Evolutionary conservation across 192 early-diverging fungal genomes (phyloP).

Genomic region (Cladochytrium replicatum): DNA sequence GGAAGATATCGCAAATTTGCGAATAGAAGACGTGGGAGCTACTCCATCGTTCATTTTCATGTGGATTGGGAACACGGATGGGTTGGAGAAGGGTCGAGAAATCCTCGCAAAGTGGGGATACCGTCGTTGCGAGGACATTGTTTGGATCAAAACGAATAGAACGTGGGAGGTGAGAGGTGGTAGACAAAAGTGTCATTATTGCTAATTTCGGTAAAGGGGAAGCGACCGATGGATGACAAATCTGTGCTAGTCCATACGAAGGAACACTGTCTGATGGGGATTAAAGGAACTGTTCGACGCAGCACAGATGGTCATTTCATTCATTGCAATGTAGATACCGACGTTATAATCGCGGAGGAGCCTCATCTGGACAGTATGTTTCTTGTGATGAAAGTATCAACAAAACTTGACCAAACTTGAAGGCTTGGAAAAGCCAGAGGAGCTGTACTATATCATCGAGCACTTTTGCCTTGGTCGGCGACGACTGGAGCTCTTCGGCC

Average conservation of each 20-base stretch:
- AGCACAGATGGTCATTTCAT: constrained; percentile 59
- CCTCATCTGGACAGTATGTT: constrained; percentile 19
- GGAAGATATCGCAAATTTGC: constrained; percentile 40
- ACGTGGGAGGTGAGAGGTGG: constrained; percentile 18
- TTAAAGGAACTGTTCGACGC: constrained; percentile 52
- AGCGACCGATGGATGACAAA: background rate
- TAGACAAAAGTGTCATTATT: background rate
- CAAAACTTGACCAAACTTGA: background rate
- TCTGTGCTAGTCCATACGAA: constrained; percentile 49
- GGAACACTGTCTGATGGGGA: constrained; percentile 61
- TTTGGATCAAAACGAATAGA: constrained; percentile 57
- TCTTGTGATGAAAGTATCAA: background rate
- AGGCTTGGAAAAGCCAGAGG: constrained; percentile 42
- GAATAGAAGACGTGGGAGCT: constrained; percentile 46
- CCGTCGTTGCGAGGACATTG: constrained; percentile 54
- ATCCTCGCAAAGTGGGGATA: constrained; percentile 55
- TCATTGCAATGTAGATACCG: constrained; percentile 62
- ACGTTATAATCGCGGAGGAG: constrained; percentile 55
- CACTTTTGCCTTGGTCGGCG: constrained; percentile 54
- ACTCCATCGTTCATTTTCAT: constrained; percentile 53
- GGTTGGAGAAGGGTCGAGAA: constrained; percentile 46
- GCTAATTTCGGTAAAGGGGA: background rate
- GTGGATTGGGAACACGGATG: constrained; percentile 46
- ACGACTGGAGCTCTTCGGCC: constrained; percentile 52
- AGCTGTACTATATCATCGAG: constrained; percentile 55